A percentile compares a stretch with the other conserved stretches of the same genome.
These are phyloP conservation scores for Kodamaea anthophila DNA, from an alignment of 1,139 yeast species.

Conservation along the genomic window DNA sequence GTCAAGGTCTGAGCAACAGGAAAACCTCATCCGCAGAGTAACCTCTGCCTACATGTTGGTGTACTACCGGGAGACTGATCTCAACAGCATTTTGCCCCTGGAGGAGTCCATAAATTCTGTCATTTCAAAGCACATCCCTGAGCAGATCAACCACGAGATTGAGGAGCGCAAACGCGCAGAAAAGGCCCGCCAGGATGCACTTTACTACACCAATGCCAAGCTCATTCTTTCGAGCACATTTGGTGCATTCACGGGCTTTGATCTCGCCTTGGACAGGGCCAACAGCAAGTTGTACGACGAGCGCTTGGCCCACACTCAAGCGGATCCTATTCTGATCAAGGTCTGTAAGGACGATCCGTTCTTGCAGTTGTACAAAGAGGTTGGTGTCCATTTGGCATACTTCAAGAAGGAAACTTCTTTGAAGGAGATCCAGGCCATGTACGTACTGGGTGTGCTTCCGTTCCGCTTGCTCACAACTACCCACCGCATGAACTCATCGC, in stretches of 20 bases:
- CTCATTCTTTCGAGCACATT: conserved; percentile 50
- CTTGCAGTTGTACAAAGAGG: conserved; percentile 41
- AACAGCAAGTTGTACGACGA: conserved; percentile 42
- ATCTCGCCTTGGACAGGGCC: conserved; percentile 59
- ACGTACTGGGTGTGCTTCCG: conserved; percentile 23
- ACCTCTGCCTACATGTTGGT: conserved; percentile 98
- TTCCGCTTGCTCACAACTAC: conserved; percentile 63
- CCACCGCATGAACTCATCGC: conserved; percentile 68
- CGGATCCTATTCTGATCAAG: conserved; percentile 48
- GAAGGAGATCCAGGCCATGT: conserved; percentile 9
- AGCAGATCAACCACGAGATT: conserved; percentile 56
- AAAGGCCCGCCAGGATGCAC: conserved; percentile 71
- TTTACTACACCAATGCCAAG: conserved; percentile 59
- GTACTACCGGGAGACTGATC: conserved; percentile 64
- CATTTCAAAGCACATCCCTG: conserved; percentile 66
- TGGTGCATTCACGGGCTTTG: conserved; percentile 64
- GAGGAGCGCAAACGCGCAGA: conserved; percentile 52
- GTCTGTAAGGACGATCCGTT: conserved; percentile 56
- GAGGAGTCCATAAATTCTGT: conserved; percentile 37
- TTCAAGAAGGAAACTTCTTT: conserved; percentile 9
- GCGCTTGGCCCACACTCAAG: conserved; percentile 37
- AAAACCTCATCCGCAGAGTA: conserved; percentile 63
- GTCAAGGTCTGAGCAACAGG: conserved; percentile 57
- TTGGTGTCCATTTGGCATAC: conserved; percentile 43
- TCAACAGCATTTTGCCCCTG: conserved; percentile 54